Evolutionary conservation across 192 early-diverging fungal genomes (phyloP), one percentile per base, ranked within the genome.

Genomic region (Phlyctochytrium bullatum): DNA sequence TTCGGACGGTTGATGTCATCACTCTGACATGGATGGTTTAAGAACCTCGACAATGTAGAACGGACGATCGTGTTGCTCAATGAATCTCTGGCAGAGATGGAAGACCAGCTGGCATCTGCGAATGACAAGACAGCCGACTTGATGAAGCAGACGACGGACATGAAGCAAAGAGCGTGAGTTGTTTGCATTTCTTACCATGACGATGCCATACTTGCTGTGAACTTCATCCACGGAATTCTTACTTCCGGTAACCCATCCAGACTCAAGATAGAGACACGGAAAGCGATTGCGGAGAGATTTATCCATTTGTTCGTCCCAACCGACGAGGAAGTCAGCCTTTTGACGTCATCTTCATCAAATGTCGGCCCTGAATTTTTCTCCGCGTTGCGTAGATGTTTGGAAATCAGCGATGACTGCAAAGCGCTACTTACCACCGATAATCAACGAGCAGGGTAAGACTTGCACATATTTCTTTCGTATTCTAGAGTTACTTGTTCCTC

Each of bases 401-500:
- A 87, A 52, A 90, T 93, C 31, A 86, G 84, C 58, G 77, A 84
- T 2, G 88, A 92, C 67, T 91, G 90, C 74, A 81, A 88, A 71
- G 73, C 83, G 3, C 71, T 92, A 17, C 75, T 93, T 6, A 90
- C 89, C 23, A 88, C 88, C 1, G 87, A 89, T 24, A 79, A 91
- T 40, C 90, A 94, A 68, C 77, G 81, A 52, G 87, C 90, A 60
- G 91, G 91, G 88, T 88, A 85, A n/a, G n/a, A n/a, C n/a, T n/a
- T n/a, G n/a, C n/a, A n/a, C n/a, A n/a, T n/a, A 33, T 65, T 50
- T 0, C 14, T 35, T 36, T 34, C 31, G 3, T n/a, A n/a, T 40
- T 59, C 1, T 24, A 34, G 14, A 24, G 20, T n/a, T n/a, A n/a
- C 29, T 58, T 25, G 17, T 62, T 62, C 29, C n/a, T 30, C 32